Conservation (phyloP, 768 basidiomycete species). For the Psilocybe tampanensis region DNA sequence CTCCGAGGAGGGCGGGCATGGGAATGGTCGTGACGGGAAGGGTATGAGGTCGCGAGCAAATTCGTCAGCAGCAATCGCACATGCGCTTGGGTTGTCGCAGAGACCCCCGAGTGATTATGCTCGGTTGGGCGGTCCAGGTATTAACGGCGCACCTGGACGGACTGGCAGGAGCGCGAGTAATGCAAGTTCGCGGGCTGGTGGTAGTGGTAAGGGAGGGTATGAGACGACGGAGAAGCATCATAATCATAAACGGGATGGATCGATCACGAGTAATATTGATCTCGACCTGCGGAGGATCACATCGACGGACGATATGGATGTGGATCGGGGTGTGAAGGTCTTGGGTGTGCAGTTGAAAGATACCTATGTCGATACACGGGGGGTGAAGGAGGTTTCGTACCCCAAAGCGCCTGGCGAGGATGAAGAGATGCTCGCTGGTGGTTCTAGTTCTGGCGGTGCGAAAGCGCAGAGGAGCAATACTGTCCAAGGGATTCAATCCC, state of each 20-base stretch:
- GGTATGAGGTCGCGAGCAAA: conserved; percentile 15
- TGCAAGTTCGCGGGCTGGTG: conserved; percentile 22
- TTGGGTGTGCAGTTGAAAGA: neutral
- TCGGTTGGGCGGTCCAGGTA: conserved; percentile 41
- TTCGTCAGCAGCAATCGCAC: conserved; percentile 42
- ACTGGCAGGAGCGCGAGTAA: conserved; percentile 24
- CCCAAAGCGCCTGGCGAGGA: neutral
- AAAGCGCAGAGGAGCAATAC: conserved; percentile 52
- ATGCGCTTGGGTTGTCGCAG: conserved; percentile 45
- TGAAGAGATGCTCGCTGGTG: conserved; percentile 5
- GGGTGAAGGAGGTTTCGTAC: neutral
- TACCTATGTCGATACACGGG: neutral
- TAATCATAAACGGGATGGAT: conserved; percentile 13
- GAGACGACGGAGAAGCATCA: conserved; percentile 24
- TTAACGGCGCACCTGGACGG: conserved; percentile 22
- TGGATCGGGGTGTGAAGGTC: neutral
- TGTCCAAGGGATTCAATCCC: conserved; percentile 39
- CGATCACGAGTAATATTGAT: conserved; percentile 19
- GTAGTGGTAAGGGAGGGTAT: conserved; percentile 29
- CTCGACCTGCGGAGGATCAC: conserved; percentile 18
- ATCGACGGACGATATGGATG: conserved; percentile 33
- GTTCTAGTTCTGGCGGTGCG: conserved; percentile 18
- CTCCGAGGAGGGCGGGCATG: conserved; percentile 1
- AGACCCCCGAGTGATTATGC: conserved; percentile 40
- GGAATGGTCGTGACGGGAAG: neutral